phyloP scores from a whole-genome alignment of 164 flowering plant species.

The Stephania yunnanensis region DNA sequence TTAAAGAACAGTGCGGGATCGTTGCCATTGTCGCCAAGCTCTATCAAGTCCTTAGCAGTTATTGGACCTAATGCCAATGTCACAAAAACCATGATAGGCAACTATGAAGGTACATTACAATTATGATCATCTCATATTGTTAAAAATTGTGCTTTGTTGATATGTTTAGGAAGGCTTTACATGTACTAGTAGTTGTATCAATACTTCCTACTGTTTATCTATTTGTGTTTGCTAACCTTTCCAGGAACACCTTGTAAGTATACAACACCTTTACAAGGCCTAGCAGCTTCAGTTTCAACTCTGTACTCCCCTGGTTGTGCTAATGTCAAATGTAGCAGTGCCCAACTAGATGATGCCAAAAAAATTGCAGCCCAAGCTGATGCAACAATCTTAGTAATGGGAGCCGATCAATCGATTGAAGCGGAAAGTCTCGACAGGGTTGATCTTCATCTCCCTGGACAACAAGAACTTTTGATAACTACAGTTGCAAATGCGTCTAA shows the following conservation, averaged over 20 bases:
- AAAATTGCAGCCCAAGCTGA: slow-evolving; percentile 65
- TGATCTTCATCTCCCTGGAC: slow-evolving; percentile 64
- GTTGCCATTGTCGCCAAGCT: slow-evolving; percentile 55
- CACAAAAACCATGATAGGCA: slow-evolving; percentile 89
- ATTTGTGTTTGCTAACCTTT: not conserved
- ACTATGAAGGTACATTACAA: slow-evolving; percentile 59
- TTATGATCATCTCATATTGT: not conserved
- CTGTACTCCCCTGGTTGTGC: slow-evolving; percentile 55
- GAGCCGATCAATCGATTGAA: slow-evolving; percentile 71
- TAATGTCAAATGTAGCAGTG: slow-evolving; percentile 49
- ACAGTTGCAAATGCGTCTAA: slow-evolving; percentile 62
- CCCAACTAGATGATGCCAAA: slow-evolving; percentile 49
- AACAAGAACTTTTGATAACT: slow-evolving; percentile 48
- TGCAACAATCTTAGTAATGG: slow-evolving; percentile 75
- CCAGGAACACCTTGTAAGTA: slow-evolving; percentile 85
- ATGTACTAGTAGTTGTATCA: not conserved
- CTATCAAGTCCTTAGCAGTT: slow-evolving; percentile 71
- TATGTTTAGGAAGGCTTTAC: too few relatives aligned
- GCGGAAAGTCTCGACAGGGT: slow-evolving; percentile 63
- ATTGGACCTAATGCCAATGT: slow-evolving; percentile 94
- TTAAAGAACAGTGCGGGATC: slow-evolving; percentile 57
- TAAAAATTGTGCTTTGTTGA: too few relatives aligned
- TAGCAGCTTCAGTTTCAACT: slow-evolving; percentile 42
- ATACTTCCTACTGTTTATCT: not conserved
- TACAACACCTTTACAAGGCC: slow-evolving; percentile 75